A percentile compares a stretch with the other conserved stretches of the same genome.
These are phyloP conservation scores for Glycyrrhiza uralensis DNA, from an alignment of 306 rosid genomes.

Conservation along the genomic window DNA sequence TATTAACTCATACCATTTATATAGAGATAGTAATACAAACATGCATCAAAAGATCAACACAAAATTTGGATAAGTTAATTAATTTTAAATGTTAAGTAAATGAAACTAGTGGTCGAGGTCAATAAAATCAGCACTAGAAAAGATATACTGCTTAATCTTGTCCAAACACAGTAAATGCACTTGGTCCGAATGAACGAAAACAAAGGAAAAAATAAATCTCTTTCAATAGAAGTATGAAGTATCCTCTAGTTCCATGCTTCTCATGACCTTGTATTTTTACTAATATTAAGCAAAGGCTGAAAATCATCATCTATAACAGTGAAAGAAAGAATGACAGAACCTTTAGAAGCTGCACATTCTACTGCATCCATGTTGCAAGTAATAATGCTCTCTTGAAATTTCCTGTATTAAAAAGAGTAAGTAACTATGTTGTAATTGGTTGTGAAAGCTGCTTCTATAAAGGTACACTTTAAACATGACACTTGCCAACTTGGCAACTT, in stretches of 20 bases:
- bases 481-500: background rate
- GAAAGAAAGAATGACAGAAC: constrained; percentile 28
- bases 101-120: background rate
- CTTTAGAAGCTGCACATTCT: constrained; percentile 34
- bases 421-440: background rate
- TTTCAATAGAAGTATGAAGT: background rate
- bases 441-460: background rate
- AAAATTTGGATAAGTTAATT: background rate
- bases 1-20: background rate
- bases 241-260: background rate
- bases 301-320: constrained; percentile 1
- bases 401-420: constrained; percentile 43
- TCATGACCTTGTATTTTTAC: background rate
- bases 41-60: background rate
- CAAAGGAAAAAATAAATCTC: background rate
- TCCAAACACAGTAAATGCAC: background rate
- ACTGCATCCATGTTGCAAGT: constrained; percentile 25
- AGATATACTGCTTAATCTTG: background rate
- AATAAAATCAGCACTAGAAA: background rate
- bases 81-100: background rate
- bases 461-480: background rate
- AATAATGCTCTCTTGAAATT: constrained; percentile 45
- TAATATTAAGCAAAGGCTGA: background rate
- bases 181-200: background rate
- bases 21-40: background rate